Base-by-base conservation (phyloP, 2,329 filamentous ascomycete genomes). In the Microcyclospora pomicola region DNA sequence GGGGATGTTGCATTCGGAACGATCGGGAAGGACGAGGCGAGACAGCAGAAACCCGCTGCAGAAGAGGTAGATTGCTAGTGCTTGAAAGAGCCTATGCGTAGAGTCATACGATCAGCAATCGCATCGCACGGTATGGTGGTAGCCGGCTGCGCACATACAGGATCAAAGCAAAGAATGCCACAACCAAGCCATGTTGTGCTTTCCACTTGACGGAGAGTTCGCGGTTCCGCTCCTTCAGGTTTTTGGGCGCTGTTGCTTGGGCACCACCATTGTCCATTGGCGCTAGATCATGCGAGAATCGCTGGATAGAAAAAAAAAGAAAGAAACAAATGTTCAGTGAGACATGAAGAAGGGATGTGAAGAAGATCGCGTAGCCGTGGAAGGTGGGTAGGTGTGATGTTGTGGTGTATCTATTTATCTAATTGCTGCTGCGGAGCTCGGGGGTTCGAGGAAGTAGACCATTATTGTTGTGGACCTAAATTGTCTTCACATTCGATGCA, bases 1-100 rank as follows among this genome's bases (percentile, higher is more conserved):
- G 35, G 82, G 76, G 40, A 81, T 70, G 35, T 78, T 77, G 60
- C 86, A 82, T 58, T 81, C 79, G 49, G 80, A 80, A 58, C 80
- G 80, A 53, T 88, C 74, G 52, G 86, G 81, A 42, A 83, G 66
- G 33, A 91, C 76, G 27, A 91, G 71, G 41, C 91, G 76, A 39
- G 88, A 94, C 47, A 98, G 73, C 45, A 98, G 75, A 61, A 98
- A 98, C 29, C 91, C 91, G 58, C 81, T 86, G 16, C 85, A 93
- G 63, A 98, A 98, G 56, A 95, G 81, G 56, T 82, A 83, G 51
- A 96, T 80, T 42, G 86, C 88, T 28, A 81, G 66, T 33, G 73
- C 68, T 58, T 98, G 91, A 31, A 95, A 71, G 47, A 72, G 53
- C 45, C 75, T 79, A 49, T 28, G 31, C 31, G n/a, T n/a, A n/a